These are phyloP conservation scores for Lenwebbia sp. DNA, from an alignment of 345 rosid genomes.

Conservation along the genomic window DNA sequence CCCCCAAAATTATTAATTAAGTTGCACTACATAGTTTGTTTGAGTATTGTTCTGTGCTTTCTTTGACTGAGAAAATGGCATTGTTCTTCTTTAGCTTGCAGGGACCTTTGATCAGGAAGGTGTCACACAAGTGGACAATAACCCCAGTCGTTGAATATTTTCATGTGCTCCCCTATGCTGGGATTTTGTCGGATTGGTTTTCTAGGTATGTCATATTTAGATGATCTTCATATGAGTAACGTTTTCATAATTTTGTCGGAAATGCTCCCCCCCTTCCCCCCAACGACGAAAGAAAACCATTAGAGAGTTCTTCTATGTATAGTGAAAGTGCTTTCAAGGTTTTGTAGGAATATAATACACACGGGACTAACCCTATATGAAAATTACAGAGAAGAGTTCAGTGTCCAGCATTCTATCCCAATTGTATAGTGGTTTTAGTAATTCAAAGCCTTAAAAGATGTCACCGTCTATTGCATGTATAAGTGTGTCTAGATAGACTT, in stretches of 20 bases:
- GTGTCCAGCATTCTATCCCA: neutral
- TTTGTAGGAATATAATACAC: neutral
- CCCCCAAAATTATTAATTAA: neutral
- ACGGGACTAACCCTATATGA: neutral
- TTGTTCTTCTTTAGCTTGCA: slow-evolving; percentile 30
- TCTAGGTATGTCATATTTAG: slow-evolving; percentile 26
- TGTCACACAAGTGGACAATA: slow-evolving; percentile 19
- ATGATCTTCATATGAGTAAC: neutral
- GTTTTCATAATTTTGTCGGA: neutral
- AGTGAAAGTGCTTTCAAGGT: no score
- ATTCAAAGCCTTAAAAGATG: neutral
- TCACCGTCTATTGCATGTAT: neutral
- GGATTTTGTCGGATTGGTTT: slow-evolving; percentile 29
- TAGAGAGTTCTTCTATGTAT: neutral
- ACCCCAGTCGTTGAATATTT: slow-evolving; percentile 37
- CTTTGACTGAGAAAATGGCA: neutral
- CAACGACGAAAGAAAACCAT: neutral
- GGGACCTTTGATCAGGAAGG: slow-evolving; percentile 34
- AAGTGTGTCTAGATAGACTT: neutral
- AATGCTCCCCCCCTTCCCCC: neutral
- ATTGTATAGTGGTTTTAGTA: neutral
- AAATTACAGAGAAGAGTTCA: neutral
- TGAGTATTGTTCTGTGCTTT: neutral
- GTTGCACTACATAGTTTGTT: neutral
- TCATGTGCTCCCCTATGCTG: slow-evolving; percentile 46